Evolutionary conservation across 75 land plant genomes (phyloP).

Genomic region (Larix kaempferi): DNA sequence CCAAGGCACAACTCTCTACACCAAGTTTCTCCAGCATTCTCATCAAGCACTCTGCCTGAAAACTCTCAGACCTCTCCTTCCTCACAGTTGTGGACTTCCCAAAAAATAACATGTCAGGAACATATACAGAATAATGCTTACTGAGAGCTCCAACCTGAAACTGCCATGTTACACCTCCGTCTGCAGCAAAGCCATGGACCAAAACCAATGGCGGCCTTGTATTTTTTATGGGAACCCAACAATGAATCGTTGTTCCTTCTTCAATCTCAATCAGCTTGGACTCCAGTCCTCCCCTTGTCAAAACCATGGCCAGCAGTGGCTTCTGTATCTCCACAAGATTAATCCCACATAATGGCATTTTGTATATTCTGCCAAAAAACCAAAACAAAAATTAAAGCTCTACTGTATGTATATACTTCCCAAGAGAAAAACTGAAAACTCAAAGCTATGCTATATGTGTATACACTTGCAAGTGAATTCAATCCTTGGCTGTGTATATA

Average conservation of each 20-base stretch:
- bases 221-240: conserved; percentile 53
- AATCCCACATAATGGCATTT: conserved; percentile 11
- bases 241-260: conserved; percentile 49
- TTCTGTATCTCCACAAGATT: conserved; percentile 54
- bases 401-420: too few relatives aligned
- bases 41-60: conserved; percentile 64
- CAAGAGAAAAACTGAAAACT: too few relatives aligned
- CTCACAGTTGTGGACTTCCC: conserved; percentile 44
- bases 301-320: conserved; percentile 39
- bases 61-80: conserved; percentile 47
- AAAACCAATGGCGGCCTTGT: conserved; percentile 55
- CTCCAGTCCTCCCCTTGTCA: conserved; percentile 44
- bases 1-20: conserved; percentile 40
- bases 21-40: conserved; percentile 47
- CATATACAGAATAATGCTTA: conserved; percentile 57
- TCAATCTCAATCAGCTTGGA: conserved; percentile 46
- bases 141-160: conserved; percentile 56
- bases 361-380: neutral
- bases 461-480: too few relatives aligned
- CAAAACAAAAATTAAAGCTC: too few relatives aligned
- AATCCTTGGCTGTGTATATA: too few relatives aligned
- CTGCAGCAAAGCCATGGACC: conserved; percentile 76
- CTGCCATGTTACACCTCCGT: conserved; percentile 72
- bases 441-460: too few relatives aligned
- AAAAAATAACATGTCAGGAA: conserved; percentile 83